Percentiles rank a stretch among this genome's conserved stretches.
phyloP scores from a whole-genome alignment of 1,139 yeast genomes.

The Sugiyamaella sp. region DNA sequence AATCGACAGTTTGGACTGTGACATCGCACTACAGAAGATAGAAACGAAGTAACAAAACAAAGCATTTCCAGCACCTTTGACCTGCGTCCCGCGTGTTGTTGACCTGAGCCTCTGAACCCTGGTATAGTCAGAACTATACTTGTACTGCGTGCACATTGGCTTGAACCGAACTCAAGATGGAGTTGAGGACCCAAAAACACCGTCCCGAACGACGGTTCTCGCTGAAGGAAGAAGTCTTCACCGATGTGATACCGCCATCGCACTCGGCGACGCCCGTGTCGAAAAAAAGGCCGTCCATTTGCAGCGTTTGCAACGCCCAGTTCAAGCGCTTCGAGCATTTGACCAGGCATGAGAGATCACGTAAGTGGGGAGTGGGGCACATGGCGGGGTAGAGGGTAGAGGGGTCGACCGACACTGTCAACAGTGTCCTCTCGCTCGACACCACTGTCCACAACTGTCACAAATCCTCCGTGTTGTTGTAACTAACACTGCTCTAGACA shows the following conservation, averaged over 20 bases:
- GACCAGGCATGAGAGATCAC: constrained; percentile 16
- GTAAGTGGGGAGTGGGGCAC: constrained; percentile 10
- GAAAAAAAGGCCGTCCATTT: constrained; percentile 11
- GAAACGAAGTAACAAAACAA: background rate
- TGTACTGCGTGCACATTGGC: no score
- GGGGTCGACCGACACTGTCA: background rate
- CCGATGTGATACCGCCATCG: background rate
- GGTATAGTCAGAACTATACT: no score
- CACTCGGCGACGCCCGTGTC: background rate
- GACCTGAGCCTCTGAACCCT: no score
- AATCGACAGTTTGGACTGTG: no score
- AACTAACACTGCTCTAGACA: constrained; percentile 4
- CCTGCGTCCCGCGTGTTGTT: no score
- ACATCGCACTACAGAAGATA: background rate
- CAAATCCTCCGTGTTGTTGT: no score
- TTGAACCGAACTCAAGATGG: no score
- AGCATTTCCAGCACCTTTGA: no score
- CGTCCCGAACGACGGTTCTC: background rate
- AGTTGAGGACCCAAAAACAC: no score
- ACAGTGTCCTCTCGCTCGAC: no score
- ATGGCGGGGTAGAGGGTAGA: constrained; percentile 7
- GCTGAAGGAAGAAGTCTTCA: background rate
- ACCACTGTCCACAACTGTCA: no score
- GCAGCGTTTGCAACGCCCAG: constrained; percentile 15
- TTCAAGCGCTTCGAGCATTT: constrained; percentile 15